These are phyloP conservation scores for Neoboletus magnificus DNA, from an alignment of 768 basidiomycete genomes.

Conservation along the genomic window DNA sequence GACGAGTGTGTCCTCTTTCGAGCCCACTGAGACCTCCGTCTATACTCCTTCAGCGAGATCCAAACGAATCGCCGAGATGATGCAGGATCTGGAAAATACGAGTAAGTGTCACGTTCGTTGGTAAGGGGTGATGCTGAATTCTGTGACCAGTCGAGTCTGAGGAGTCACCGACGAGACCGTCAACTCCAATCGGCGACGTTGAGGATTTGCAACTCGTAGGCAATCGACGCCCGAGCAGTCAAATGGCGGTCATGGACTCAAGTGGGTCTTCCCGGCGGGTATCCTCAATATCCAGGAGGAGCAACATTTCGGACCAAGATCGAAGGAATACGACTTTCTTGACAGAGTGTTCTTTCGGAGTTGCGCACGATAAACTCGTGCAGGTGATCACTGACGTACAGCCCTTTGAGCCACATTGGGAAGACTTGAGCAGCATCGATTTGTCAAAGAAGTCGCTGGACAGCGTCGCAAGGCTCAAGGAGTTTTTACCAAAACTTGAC, in stretches of 20 bases:
- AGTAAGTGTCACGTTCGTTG: slow-evolving; percentile 46
- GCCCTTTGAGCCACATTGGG: slow-evolving; percentile 95
- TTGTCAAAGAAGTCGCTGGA: slow-evolving; percentile 59
- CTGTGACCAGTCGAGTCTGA: slow-evolving; percentile 31
- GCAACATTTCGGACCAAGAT: slow-evolving; percentile 34
- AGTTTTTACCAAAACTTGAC: slow-evolving; percentile 84
- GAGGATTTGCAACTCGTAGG: slow-evolving; percentile 49
- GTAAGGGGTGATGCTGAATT: slow-evolving; percentile 2
- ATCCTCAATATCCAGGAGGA: slow-evolving; percentile 45
- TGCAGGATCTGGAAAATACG: slow-evolving; percentile 67
- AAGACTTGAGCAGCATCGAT: slow-evolving; percentile 70
- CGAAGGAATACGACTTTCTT: slow-evolving; percentile 64
- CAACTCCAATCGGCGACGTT: slow-evolving; percentile 40
- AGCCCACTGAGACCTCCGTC: slow-evolving; percentile 19
- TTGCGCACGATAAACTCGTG: slow-evolving; percentile 88
- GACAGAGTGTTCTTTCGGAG: slow-evolving; percentile 95
- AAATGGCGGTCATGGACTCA: slow-evolving; percentile 21
- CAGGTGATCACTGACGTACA: slow-evolving; percentile 92
- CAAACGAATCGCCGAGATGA: slow-evolving; percentile 77
- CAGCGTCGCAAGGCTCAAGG: slow-evolving; percentile 72
- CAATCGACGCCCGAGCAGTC: slow-evolving; percentile 39
- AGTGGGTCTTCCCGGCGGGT: slow-evolving; percentile 35
- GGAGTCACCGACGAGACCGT: slow-evolving; percentile 56
- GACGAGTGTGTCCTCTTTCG: slow-evolving; percentile 18
- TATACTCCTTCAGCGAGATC: slow-evolving; percentile 64